These are phyloP conservation scores for Kazachstania africana DNA, from an alignment of 805 yeast species.

Conservation along the genomic window DNA sequence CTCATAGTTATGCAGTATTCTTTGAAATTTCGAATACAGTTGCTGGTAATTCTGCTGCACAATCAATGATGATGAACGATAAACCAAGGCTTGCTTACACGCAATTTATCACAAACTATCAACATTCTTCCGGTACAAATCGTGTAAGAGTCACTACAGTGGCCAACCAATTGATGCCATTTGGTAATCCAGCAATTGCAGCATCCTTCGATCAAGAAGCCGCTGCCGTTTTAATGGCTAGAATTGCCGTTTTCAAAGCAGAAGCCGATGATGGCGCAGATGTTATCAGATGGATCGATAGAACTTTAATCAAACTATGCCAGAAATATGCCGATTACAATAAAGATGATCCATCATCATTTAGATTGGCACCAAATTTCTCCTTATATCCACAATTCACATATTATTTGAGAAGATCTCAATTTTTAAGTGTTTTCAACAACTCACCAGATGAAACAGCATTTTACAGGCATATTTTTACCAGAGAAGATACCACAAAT, in stretches of 20 bases:
- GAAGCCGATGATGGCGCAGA: constrained; percentile 85
- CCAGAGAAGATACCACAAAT: constrained; percentile 85
- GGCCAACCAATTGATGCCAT: constrained; percentile 37
- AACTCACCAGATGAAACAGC: constrained; percentile 99
- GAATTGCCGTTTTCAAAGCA: constrained; percentile 78
- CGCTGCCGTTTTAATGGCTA: constrained; percentile 86
- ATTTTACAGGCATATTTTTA: constrained; percentile 83
- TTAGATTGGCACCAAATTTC: constrained; percentile 74
- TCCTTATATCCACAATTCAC: constrained; percentile 90
- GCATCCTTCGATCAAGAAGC: constrained; percentile 95
- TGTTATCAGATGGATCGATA: constrained; percentile 88
- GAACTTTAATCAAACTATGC: constrained; percentile 79
- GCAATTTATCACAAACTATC: constrained; percentile 86
- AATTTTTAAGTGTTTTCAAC: constrained; percentile 89
- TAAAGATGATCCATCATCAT: constrained; percentile 72
- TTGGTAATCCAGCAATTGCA: constrained; percentile 43
- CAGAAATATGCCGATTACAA: constrained; percentile 89
- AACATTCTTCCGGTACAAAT: constrained; percentile 87
- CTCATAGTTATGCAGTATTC: constrained; percentile 78
- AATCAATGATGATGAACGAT: constrained; percentile 1
- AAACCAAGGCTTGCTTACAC: constrained; percentile 36
- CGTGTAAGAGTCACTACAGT: constrained; percentile 87
- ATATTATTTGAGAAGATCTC: constrained; percentile 91
- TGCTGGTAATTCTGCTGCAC: constrained; percentile 2
- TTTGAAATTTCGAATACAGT: constrained; percentile 57